Conservation (phyloP, 805 yeast genomes). For the Ogataea pilisensis region DNA sequence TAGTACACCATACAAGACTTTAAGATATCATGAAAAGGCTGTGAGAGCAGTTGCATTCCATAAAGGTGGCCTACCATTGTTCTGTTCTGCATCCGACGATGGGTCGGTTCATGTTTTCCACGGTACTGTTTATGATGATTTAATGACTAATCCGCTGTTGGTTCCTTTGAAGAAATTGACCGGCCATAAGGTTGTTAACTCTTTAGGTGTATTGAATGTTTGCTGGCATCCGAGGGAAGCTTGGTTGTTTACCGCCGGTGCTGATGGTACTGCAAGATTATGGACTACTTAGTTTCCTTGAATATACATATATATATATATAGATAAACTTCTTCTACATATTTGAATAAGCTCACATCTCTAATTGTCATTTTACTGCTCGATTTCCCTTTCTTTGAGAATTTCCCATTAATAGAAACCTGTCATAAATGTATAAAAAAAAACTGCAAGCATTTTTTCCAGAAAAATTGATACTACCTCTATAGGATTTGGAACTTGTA, state of each 20-base stretch:
- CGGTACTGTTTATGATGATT: slow-evolving; percentile 91
- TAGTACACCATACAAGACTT: slow-evolving; percentile 87
- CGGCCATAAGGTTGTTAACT: slow-evolving; percentile 78
- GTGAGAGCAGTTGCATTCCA: slow-evolving; percentile 88
- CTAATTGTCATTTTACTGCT: no score
- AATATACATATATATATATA: no score
- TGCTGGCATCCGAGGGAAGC: slow-evolving; percentile 98
- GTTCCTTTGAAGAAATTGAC: slow-evolving; percentile 93
- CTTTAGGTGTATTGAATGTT: slow-evolving; percentile 81
- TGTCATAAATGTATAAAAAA: no score
- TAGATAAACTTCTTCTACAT: no score
- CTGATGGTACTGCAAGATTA: slow-evolving; percentile 90
- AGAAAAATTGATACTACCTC: no score
- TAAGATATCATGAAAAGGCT: slow-evolving; percentile 92
- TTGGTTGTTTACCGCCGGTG: slow-evolving; percentile 96
- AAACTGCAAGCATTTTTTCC: no score
- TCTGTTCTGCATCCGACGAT: slow-evolving; percentile 94
- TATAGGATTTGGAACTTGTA: no score
- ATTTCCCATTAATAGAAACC: background rate
- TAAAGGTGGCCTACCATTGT: slow-evolving; percentile 77
- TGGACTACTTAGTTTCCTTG: slow-evolving; percentile 72
- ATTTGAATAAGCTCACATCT: no score
- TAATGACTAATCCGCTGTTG: slow-evolving; percentile 90
- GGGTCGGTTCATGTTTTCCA: slow-evolving; percentile 93
- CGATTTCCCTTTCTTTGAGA: no score